A percentile compares a stretch with the other conserved stretches of the same genome.
Evolutionary conservation across 2,329 filamentous ascomycete genomes (phyloP).

Genomic region (Hirsutella rhossiliensis): DNA sequence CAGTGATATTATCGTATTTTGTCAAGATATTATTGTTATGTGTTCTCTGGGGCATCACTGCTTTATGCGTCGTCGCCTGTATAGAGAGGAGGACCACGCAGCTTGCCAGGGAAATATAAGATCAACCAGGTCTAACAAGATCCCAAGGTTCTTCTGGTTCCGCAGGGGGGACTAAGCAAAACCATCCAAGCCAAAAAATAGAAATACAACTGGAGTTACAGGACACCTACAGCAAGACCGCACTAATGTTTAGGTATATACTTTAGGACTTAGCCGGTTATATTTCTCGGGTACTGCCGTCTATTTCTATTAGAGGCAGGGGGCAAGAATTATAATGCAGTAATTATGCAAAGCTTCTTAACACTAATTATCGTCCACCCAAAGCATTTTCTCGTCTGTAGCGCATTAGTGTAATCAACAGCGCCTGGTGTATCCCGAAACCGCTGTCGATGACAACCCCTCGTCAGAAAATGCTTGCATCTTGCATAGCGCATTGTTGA

Average conservation of each 20-base stretch:
- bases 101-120: constrained; percentile 1
- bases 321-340: background rate
- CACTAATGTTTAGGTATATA: background rate
- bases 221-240: background rate
- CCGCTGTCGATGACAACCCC: background rate
- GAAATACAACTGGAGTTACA: background rate
- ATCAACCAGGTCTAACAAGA: constrained; percentile 1
- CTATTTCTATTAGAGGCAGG: background rate
- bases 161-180: background rate
- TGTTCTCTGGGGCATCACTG: no score
- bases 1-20: no score
- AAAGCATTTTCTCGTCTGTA: constrained; percentile 1
- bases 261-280: background rate
- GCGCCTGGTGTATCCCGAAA: background rate
- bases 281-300: background rate
- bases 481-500: background rate
- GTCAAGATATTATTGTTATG: no score
- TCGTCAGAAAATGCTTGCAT: constrained; percentile 1
- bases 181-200: background rate
- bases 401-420: background rate
- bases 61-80: background rate
- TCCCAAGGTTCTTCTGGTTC: background rate
- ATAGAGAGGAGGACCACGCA: background rate
- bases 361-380: background rate
- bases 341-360: background rate